Conservation (phyloP, 2,329 filamentous ascomycete species). For the Xylariaceae sp. region DNA sequence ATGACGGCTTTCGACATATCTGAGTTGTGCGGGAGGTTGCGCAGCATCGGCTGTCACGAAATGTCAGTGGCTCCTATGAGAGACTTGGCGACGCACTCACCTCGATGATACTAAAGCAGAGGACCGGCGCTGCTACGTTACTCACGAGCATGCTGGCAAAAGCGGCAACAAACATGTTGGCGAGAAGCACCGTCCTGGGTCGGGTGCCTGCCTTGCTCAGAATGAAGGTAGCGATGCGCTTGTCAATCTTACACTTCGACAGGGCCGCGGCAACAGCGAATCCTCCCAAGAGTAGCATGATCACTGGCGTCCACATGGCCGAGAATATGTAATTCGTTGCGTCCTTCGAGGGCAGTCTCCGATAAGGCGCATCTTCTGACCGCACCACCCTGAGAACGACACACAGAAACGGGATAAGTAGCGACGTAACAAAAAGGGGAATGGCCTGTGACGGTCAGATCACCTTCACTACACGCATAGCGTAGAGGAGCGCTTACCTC, state of each 20-base stretch:
- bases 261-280: slow-evolving; percentile 94
- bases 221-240: slow-evolving; percentile 93
- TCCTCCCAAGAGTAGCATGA: slow-evolving; percentile 93
- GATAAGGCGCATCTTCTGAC: slow-evolving; percentile 62
- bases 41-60: slow-evolving; percentile 71
- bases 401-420: slow-evolving; percentile 88
- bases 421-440: slow-evolving; percentile 91
- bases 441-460: slow-evolving; percentile 60
- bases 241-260: slow-evolving; percentile 96
- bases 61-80: neutral
- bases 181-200: slow-evolving; percentile 83
- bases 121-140: slow-evolving; percentile 92
- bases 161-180: slow-evolving; percentile 97
- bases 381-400: slow-evolving; percentile 83
- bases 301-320: slow-evolving; percentile 98
- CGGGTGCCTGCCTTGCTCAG: slow-evolving; percentile 93
- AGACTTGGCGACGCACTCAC: slow-evolving; percentile 41
- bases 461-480: neutral
- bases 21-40: slow-evolving; percentile 85
- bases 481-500: slow-evolving; percentile 56
- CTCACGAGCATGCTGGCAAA: slow-evolving; percentile 99
- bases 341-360: slow-evolving; percentile 70
- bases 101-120: slow-evolving; percentile 97
- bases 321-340: slow-evolving; percentile 83
- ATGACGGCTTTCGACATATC: slow-evolving; percentile 94